Base-by-base conservation (phyloP, 2,329 filamentous ascomycete species). In the Drechslerella stenobrocha region DNA sequence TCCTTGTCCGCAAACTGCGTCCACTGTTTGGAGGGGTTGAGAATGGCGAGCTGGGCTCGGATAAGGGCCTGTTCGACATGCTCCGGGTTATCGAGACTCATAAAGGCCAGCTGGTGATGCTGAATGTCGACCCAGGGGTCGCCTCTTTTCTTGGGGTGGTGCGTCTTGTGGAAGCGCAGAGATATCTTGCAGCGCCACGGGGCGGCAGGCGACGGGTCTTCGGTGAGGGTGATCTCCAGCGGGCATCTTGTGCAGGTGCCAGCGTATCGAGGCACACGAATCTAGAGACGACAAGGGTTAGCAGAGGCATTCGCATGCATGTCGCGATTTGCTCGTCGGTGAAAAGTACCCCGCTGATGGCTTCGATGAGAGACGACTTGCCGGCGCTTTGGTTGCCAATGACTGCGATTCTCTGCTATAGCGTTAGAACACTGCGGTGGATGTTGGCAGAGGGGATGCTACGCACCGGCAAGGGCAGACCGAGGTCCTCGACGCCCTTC, bases 331-430 rank as follows among this genome's bases (percentile, higher is more conserved):
- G 30, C 15, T 26, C 13, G n/a, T 28, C 5, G 24, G n/a, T 45
- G 15, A 13, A 22, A 34, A 66, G 66, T 48, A 73, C 72, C 11
- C 72, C 72, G 28, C 70, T 71, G 35, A 73, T 73, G n/a, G 72
- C 72, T 42, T 73, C 72, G 30, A 73, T 73, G 7, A 73, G 52
- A 15, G 71, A 73, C 11, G 70, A 71, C 48, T 73, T 73, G 5
- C 72, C 72, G 1, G 72, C 72, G 40, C 70, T 72, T 52, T 73
- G 72, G 35, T 73, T 73, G 7, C 72, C 72, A 22, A 73, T 71
- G 8, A 73, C 72, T 1, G 72, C 72, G 20, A 73, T 73, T 44
- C 71, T 60, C 63, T 67, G 37, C 22, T 30, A 22, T 11, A 50
- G n/a, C 11, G 24, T 59, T 51, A 44, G 34, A 15, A 11, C n/a